Percentiles rank a stretch among this genome's conserved stretches.
Conservation (phyloP, 345 rosid species). For the Gossypium australe region DNA sequence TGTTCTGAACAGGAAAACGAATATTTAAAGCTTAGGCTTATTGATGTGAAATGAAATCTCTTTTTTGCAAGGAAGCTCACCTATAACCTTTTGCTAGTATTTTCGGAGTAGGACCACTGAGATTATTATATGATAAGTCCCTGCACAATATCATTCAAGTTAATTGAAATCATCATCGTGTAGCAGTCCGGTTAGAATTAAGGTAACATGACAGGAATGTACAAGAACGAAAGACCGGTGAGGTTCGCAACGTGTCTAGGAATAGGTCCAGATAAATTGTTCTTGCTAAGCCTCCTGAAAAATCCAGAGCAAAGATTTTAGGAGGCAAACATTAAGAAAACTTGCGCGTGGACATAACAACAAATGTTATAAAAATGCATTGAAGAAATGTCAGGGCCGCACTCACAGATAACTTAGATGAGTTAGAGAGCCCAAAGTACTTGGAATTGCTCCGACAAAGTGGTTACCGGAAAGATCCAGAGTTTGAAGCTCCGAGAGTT, state of each 20-base stretch:
- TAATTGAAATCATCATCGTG: not conserved
- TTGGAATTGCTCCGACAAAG: constrained; percentile 70
- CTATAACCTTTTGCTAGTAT: constrained; percentile 83
- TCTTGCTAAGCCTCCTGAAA: constrained; percentile 72
- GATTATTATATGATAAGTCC: constrained; percentile 90
- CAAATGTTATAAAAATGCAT: constrained; percentile 1
- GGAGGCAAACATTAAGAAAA: constrained; percentile 9
- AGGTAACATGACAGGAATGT: constrained; percentile 22
- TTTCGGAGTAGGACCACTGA: constrained; percentile 83
- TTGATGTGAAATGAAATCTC: not conserved
- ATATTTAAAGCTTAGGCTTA: not conserved
- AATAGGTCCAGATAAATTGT: constrained; percentile 74
- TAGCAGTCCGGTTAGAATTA: not conserved
- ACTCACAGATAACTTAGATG: constrained; percentile 91
- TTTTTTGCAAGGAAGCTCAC: constrained; percentile 27
- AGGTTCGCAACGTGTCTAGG: constrained; percentile 74
- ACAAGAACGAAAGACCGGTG: constrained; percentile 86
- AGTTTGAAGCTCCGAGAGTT: constrained; percentile 19
- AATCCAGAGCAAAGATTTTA: constrained; percentile 21
- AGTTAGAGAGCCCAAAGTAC: constrained; percentile 64
- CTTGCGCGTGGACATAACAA: not conserved
- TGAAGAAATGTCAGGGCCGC: constrained; percentile 16
- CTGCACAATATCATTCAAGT: constrained; percentile 26
- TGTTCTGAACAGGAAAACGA: not conserved
- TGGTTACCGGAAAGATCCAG: constrained; percentile 89